Base-by-base conservation (phyloP, 2,329 filamentous ascomycete species). In the Fusarium algeriense region DNA sequence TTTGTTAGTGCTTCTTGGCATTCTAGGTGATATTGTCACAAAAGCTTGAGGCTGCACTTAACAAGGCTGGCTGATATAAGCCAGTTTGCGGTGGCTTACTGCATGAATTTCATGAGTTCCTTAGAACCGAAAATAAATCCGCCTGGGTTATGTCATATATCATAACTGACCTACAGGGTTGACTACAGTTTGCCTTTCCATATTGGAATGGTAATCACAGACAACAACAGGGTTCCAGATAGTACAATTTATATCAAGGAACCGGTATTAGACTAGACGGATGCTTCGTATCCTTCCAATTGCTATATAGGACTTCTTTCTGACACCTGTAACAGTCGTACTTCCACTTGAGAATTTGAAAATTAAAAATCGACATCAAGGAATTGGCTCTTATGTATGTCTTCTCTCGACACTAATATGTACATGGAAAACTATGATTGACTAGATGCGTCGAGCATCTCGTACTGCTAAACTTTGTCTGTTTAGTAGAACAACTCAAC, bases 401-500 rank as follows among this genome's bases (percentile, higher is more conserved):
- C 37, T 37, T 57, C 28, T 62, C 30, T 58, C 30, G 11, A 46
- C 40, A 43, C 49, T 43, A 75, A 64, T 76, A 76, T 76, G 23
- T 76, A 76, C 66, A 69, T 44, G 23, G 56, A 69, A 43, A 54
- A 20, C 41, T 43, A 58, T 50, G 55, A 19, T 45, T 13, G 20
- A 41, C 44, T 30, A 38, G 26, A 23, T 20, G 44, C 14, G 35
- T 32, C n/a, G 11, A 26, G 45, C 35, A 35, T 19, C 14, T 9
- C 30, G 48, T 30, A 28, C 48, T 26, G 14, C 13, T 23, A 13
- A 20, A 17, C 23, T 14, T 37, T 32, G 17, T 5, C 10, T 9
- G 10, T 41, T 49, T 70, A 77, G 41, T 77, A 46, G 46, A 75
- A 77, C 38, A 77, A 58, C 69, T 77, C 75, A 55, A 77, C 74